Evolutionary conservation across 2,329 filamentous ascomycete species (phyloP).

Genomic region (Ophiostoma tasmaniense): DNA sequence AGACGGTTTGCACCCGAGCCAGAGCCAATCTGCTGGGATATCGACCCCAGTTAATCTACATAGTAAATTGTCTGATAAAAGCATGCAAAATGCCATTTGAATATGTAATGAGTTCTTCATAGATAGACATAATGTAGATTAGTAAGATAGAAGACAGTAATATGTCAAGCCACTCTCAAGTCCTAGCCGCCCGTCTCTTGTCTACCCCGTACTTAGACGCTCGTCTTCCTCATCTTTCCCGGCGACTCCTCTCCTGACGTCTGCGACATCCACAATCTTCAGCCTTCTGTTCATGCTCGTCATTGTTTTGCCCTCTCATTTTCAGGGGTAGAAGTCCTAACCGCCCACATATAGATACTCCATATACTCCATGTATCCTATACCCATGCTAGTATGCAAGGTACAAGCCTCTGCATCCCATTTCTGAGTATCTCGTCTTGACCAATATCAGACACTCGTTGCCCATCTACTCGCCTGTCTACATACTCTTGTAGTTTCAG

Average conservation of each 20-base stretch:
- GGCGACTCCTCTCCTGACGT: neutral
- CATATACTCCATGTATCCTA: neutral
- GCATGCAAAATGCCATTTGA: too few relatives aligned
- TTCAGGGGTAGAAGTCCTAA: neutral
- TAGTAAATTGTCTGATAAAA: too few relatives aligned
- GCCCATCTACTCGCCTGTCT: slow-evolving; percentile 33
- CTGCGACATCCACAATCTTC: neutral
- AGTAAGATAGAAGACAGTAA: neutral
- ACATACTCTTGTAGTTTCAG: slow-evolving; percentile 47
- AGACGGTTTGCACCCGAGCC: neutral
- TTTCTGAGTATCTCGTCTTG: slow-evolving; percentile 25
- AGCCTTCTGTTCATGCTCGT: neutral
- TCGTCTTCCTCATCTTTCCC: neutral
- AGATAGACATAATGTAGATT: neutral
- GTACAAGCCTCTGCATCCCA: neutral
- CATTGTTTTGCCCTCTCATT: neutral
- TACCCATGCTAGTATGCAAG: neutral
- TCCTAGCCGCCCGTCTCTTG: neutral
- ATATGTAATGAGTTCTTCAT: too few relatives aligned
- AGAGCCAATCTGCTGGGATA: neutral
- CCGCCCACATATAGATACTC: neutral
- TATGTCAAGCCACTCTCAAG: neutral
- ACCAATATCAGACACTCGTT: slow-evolving; percentile 45
- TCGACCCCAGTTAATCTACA: neutral
- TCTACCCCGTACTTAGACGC: neutral